Evolutionary conservation across 1,284 basidiomycete species (phyloP).

Genomic region (Inonotus hispidus): DNA sequence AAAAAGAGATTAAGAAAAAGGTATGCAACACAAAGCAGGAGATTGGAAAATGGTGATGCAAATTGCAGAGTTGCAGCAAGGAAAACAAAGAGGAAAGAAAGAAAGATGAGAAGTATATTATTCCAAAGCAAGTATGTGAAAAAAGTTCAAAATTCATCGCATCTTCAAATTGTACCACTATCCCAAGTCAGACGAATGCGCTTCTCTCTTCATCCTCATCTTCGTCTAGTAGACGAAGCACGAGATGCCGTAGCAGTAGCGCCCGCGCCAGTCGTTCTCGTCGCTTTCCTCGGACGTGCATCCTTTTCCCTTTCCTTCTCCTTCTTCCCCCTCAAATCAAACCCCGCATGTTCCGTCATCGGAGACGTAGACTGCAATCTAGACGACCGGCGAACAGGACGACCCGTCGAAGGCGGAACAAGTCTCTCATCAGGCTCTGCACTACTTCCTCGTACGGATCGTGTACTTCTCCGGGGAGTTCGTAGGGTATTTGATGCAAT

Average conservation of each 20-base stretch:
- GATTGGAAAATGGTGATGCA: background rate
- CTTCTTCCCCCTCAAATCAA: background rate
- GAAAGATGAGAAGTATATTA: background rate
- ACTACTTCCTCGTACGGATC: conserved; percentile 3
- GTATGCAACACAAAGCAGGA: background rate
- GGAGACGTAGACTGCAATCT: conserved; percentile 16
- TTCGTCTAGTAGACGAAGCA: conserved; percentile 15
- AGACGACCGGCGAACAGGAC: conserved; percentile 21
- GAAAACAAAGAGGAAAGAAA: background rate
- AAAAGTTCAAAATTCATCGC: background rate
- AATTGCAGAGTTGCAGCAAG: background rate
- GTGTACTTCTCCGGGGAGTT: conserved; percentile 3
- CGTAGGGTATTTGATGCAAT: background rate
- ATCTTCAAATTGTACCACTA: background rate
- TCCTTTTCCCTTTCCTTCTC: conserved; percentile 11
- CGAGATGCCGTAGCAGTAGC: conserved; percentile 18
- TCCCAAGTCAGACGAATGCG: too few relatives aligned
- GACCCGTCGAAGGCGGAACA: background rate
- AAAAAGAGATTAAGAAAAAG: too few relatives aligned
- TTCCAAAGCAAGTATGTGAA: background rate
- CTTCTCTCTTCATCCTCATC: background rate
- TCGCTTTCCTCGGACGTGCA: conserved; percentile 11
- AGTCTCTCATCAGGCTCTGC: conserved; percentile 15
- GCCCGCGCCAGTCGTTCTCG: conserved; percentile 13
- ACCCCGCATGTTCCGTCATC: background rate